Percentiles rank a stretch among this genome's conserved stretches.
phyloP scores from a whole-genome alignment of 768 basidiomycete species.

The Erythrobasidium yunnanense region DNA sequence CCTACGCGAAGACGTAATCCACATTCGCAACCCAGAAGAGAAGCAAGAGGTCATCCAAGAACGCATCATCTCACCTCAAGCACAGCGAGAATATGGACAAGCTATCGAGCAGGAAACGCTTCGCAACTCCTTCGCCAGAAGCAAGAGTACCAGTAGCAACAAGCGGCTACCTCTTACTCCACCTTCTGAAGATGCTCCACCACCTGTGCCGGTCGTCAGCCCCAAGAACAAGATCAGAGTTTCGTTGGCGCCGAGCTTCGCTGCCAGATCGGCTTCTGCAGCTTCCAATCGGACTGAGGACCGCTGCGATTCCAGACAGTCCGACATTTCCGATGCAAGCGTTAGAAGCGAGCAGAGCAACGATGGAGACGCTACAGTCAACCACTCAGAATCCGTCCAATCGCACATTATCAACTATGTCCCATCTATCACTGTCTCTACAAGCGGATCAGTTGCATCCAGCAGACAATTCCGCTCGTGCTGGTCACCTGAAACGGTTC shows the following conservation, averaged over 20 bases:
- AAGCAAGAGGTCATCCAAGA: conserved; percentile 25
- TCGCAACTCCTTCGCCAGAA: neutral
- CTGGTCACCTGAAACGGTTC: conserved; percentile 15
- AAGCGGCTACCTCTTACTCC: neutral
- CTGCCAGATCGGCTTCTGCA: neutral
- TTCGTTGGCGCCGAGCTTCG: conserved; percentile 12
- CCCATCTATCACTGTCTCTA: conserved; percentile 15
- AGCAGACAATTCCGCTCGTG: conserved; percentile 18
- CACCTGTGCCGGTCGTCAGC: neutral
- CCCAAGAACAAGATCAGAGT: neutral
- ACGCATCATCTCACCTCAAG: conserved; percentile 20
- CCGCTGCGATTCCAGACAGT: conserved; percentile 8
- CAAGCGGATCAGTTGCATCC: conserved; percentile 1
- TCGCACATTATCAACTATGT: neutral
- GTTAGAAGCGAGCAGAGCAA: neutral
- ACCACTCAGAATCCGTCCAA: neutral
- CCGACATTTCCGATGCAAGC: neutral
- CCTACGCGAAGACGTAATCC: neutral
- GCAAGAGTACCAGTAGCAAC: conserved; percentile 4
- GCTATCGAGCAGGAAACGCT: neutral
- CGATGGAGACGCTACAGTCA: neutral
- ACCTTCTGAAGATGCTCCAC: neutral
- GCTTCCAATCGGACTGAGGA: neutral
- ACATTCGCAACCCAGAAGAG: neutral
- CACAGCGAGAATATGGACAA: conserved; percentile 4